Conservation (phyloP, 2,329 filamentous ascomycete genomes). For the Plectosphaerella sp. region DNA sequence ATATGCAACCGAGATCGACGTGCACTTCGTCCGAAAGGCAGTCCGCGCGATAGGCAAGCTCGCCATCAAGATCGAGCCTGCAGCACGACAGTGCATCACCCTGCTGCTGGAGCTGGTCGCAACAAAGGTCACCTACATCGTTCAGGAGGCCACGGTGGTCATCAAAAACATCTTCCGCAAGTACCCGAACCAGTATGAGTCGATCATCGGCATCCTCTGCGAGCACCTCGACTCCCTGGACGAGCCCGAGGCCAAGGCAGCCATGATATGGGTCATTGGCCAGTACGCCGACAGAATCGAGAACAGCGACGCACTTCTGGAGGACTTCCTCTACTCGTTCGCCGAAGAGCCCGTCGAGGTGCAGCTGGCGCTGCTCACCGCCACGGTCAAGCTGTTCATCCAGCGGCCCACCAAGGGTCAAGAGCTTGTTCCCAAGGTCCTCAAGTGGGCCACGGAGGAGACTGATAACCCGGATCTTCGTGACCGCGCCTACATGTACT, state of each 20-base stretch:
- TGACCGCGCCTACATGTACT: slow-evolving; percentile 96
- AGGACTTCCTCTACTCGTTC: slow-evolving; percentile 93
- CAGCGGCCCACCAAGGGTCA: slow-evolving; percentile 93
- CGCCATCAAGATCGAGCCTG: slow-evolving; percentile 97
- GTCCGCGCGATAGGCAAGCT: slow-evolving; percentile 96
- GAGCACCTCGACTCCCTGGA: slow-evolving; percentile 95
- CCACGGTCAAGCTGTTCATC: slow-evolving; percentile 97
- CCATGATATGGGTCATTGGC: slow-evolving; percentile 99
- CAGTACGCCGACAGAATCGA: slow-evolving; percentile 97
- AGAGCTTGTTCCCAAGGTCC: slow-evolving; percentile 84
- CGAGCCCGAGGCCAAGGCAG: slow-evolving; percentile 95
- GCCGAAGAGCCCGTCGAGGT: slow-evolving; percentile 94
- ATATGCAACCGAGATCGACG: slow-evolving; percentile 97
- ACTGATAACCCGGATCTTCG: slow-evolving; percentile 98
- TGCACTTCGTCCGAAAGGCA: slow-evolving; percentile 97
- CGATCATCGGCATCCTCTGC: slow-evolving; percentile 91
- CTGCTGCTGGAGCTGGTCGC: slow-evolving; percentile 88
- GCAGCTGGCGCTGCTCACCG: slow-evolving; percentile 88
- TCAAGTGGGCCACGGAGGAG: slow-evolving; percentile 98
- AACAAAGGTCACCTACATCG: slow-evolving; percentile 98
- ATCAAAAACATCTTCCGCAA: slow-evolving; percentile 99
- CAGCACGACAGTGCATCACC: slow-evolving; percentile 86
- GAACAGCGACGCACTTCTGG: slow-evolving; percentile 87
- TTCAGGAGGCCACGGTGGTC: slow-evolving; percentile 97
- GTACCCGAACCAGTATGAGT: slow-evolving; percentile 98